Evolutionary conservation across 2,329 filamentous ascomycete species (phyloP).

Genomic region (Clarireedia monteithiana): DNA sequence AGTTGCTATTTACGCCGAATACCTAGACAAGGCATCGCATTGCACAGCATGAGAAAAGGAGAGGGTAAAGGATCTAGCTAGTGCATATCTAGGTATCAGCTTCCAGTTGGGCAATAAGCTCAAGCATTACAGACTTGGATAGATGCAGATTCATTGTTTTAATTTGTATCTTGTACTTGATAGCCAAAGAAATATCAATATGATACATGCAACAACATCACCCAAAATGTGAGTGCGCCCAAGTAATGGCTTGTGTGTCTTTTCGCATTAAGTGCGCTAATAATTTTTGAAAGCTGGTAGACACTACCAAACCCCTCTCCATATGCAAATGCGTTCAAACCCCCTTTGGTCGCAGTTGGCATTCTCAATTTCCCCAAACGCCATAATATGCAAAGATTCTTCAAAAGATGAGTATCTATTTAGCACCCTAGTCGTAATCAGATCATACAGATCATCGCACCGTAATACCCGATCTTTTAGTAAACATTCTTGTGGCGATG

Average conservation of each 20-base stretch:
- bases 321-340: slow-evolving; percentile 13
- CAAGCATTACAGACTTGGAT: too few species aligned
- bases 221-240: slow-evolving; percentile 1
- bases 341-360: slow-evolving; percentile 8
- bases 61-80: too few species aligned
- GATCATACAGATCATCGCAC: slow-evolving; percentile 44
- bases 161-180: slow-evolving; percentile 4
- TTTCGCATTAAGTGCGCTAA: background rate
- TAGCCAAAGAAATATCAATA: slow-evolving; percentile 1
- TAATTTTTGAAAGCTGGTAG: background rate
- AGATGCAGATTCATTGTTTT: background rate
- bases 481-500: slow-evolving; percentile 96
- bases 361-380: slow-evolving; percentile 25
- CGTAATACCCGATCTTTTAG: slow-evolving; percentile 68
- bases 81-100: too few species aligned
- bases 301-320: slow-evolving; percentile 3
- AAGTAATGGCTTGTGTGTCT: slow-evolving; percentile 1
- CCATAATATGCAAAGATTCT: slow-evolving; percentile 24
- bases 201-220: slow-evolving; percentile 6
- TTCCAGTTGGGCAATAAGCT: too few species aligned
- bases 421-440: slow-evolving; percentile 8
- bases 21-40: too few species aligned
- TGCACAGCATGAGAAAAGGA: too few species aligned
- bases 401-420: slow-evolving; percentile 5
- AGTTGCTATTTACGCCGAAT: too few species aligned